phyloP scores from a whole-genome alignment of 176 grass and related monocot genomes.

The Saccharum officinarum region DNA sequence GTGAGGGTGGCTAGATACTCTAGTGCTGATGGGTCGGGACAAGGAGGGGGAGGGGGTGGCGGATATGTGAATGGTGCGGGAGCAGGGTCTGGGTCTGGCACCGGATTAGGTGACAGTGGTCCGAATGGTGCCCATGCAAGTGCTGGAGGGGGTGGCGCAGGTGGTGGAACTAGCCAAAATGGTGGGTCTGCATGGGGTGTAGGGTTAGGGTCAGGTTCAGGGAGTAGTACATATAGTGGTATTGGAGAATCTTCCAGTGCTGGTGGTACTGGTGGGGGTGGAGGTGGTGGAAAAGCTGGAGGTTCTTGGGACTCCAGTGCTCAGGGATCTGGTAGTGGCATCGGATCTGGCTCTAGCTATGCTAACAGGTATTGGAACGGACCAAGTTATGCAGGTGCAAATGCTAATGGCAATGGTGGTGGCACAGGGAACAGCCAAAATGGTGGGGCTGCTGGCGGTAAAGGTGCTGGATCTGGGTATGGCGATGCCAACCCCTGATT shows the following conservation, averaged over 20 bases:
- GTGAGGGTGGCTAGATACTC: constrained; percentile 39
- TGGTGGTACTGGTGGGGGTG: constrained; percentile 8
- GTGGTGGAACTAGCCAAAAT: constrained; percentile 15
- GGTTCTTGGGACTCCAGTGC: constrained; percentile 14
- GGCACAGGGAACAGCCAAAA: neutral
- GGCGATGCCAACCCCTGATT: constrained; percentile 4
- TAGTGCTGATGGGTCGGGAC: constrained; percentile 4
- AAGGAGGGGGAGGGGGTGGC: constrained; percentile 12
- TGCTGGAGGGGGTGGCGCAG: constrained; percentile 12
- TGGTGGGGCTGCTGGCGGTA: neutral
- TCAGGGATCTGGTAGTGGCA: constrained; percentile 1
- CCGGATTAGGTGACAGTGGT: neutral
- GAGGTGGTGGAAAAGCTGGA: constrained; percentile 10
- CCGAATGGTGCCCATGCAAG: neutral
- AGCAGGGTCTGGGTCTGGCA: neutral
- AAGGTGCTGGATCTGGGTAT: constrained; percentile 21
- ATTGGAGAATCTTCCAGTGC: neutral
- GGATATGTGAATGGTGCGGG: constrained; percentile 30
- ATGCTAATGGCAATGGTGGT: constrained; percentile 24
- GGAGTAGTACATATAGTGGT: neutral
- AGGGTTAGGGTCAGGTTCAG: constrained; percentile 2
- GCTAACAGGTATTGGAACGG: neutral
- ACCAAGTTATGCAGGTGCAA: neutral
- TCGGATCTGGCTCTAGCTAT: neutral
- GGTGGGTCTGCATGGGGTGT: neutral